A percentile compares a stretch with the other conserved stretches of the same genome.
phyloP scores from a whole-genome alignment of 306 rosid species.

The Oemleria cerasiformis region DNA sequence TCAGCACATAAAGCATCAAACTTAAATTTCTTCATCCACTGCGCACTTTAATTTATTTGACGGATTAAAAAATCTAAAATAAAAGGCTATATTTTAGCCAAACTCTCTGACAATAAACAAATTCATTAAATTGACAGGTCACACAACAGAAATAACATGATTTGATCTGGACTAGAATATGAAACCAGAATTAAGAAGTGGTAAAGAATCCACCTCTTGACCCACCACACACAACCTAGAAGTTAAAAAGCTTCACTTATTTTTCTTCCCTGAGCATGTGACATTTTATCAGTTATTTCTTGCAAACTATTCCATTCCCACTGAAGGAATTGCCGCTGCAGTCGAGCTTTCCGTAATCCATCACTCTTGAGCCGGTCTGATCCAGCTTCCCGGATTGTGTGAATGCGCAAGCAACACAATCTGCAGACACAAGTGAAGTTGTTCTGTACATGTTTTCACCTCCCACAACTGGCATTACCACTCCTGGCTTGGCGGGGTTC shows the following conservation, averaged over 20 bases:
- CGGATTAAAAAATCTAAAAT: not conserved
- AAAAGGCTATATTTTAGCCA: not conserved
- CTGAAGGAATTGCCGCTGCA: constrained; percentile 45
- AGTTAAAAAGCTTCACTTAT: not conserved
- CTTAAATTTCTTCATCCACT: not conserved
- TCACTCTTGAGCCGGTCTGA: constrained; percentile 11
- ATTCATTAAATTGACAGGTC: not conserved
- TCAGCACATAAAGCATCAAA: not conserved
- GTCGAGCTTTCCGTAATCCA: constrained; percentile 45
- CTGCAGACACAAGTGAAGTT: constrained; percentile 58
- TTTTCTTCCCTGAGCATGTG: not conserved
- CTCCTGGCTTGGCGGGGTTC: constrained; percentile 72
- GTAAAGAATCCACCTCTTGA: not conserved
- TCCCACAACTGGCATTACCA: constrained; percentile 81
- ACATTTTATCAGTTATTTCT: constrained; percentile 32
- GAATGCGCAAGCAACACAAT: constrained; percentile 58
- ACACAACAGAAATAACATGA: not conserved
- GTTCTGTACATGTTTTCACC: constrained; percentile 77
- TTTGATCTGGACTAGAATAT: not conserved
- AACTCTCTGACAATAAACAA: not conserved
- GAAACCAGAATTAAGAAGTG: not conserved
- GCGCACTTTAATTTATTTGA: not conserved
- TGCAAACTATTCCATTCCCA: constrained; percentile 85
- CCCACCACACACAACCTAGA: not conserved
- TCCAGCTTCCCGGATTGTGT: constrained; percentile 23